Evolutionary conservation across 176 grass and related monocot genomes (phyloP), one percentile per base, ranked within the genome.

Genomic region (Aegilops longissima): DNA sequence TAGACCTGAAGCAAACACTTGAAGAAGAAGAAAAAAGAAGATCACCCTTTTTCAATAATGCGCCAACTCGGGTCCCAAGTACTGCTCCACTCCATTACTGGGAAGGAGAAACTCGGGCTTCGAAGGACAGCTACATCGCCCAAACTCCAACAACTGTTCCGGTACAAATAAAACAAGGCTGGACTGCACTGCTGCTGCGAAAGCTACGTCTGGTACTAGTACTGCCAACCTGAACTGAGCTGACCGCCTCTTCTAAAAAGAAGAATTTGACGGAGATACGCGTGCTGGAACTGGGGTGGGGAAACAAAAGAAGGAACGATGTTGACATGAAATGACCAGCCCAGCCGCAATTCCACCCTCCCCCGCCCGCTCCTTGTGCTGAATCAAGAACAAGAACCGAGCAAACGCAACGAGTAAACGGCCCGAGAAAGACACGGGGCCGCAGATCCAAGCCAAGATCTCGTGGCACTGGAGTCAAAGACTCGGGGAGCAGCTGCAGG

Each of bases 401-500:
- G 73, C 70, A 59, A 73, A 62, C 31, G 5, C 20, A 18, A 39
- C 47, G 68, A 76, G 10, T 49, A 6, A 42, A 40, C 70, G 35
- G 7, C 47, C 27, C 34, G 69, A 36, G 80, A 5, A 61, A 77
- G 33, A 14, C 20, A 61, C 25, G 89, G 45, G 21, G 59, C 21
- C 12, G 85, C 81, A 76, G 85, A 91, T 91, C 89, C 81, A 39
- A 29, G 49, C 21, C 81, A 87, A 67, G 89, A 91, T 87, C 81
- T 81, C 34, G 71, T 83, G 42, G 63, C 79, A 86, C 62, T 47
- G 76, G 69, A 70, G 24, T 40, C 24, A 24, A 76, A 69, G 71
- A 2, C 17, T 54, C 2, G 51, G 51, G 77, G 84, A 87, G 14
- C 25, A 16, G 66, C 71, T 44, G 63, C 64, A 51, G 36, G 81